Evolutionary conservation across 768 basidiomycete genomes (phyloP).

Genomic region (Hygrocybe coccinea): DNA sequence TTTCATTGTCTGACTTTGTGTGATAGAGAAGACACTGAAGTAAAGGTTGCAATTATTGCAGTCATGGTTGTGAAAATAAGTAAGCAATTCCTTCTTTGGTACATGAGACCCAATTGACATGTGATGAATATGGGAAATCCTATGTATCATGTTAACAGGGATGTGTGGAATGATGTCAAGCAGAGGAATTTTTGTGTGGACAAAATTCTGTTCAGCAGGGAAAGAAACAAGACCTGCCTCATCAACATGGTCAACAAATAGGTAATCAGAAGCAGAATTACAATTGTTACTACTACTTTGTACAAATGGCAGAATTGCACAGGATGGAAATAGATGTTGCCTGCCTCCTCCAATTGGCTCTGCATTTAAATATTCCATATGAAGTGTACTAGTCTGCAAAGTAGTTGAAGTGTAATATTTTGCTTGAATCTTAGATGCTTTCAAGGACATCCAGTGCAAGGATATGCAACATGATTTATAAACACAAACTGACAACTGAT

Average conservation of each 20-base stretch:
- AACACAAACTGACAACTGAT: background rate
- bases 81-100: background rate
- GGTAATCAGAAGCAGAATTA: background rate
- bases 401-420: background rate
- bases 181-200: conserved; percentile 1
- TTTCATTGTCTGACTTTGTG: background rate
- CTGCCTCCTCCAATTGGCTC: background rate
- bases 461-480: background rate
- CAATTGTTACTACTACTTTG: background rate
- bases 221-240: background rate
- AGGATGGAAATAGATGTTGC: background rate
- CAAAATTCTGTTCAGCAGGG: background rate
- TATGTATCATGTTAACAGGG: background rate
- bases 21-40: background rate
- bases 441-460: background rate
- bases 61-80: background rate
- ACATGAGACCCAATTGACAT: background rate
- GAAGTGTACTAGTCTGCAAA: background rate
- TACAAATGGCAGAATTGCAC: background rate
- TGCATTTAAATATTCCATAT: no score
- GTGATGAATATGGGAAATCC: background rate
- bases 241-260: conserved; percentile 4
- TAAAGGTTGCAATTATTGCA: background rate
- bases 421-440: background rate
- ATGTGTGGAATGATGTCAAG: background rate